Evolutionary conservation across 2,329 filamentous ascomycete genomes (phyloP).

Genomic region (Colletotrichum lentis): DNA sequence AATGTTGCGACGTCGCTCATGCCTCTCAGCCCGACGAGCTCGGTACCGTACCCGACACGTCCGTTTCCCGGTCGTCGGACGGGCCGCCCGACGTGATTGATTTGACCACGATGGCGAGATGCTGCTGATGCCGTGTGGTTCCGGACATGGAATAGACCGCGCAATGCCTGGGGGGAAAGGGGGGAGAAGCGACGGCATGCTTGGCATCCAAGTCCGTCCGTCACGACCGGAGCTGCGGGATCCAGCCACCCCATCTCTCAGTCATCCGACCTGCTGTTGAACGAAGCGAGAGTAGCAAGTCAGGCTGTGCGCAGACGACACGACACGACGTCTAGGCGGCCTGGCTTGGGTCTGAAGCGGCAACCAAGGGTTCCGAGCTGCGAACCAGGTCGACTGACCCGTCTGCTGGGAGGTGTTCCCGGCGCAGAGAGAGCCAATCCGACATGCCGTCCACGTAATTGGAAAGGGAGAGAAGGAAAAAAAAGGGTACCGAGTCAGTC

Average conservation of each 20-base stretch:
- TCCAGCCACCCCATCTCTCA: conserved; percentile 23
- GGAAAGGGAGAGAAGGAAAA: too few relatives aligned
- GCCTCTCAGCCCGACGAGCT: not conserved
- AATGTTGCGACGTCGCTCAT: not conserved
- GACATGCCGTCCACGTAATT: not conserved
- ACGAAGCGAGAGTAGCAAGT: conserved; percentile 4
- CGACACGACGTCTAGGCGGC: not conserved
- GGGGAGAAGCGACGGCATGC: not conserved
- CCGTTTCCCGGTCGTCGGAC: conserved; percentile 29
- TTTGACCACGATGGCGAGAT: conserved; percentile 7
- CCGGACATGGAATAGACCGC: not conserved
- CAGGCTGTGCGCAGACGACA: conserved; percentile 20
- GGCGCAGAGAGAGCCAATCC: conserved; percentile 8
- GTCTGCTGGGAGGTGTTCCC: conserved; percentile 12
- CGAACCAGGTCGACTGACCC: not conserved
- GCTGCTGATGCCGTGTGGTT: too few relatives aligned
- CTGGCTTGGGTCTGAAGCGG: conserved; percentile 4
- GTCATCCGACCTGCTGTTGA: conserved; percentile 31
- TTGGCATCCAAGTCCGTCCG: conserved; percentile 16
- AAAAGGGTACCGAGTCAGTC: not conserved
- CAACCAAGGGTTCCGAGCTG: conserved; percentile 15
- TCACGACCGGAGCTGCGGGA: not conserved
- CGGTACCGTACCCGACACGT: conserved; percentile 12
- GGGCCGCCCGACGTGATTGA: not conserved
- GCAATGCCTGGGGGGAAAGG: conserved; percentile 1